Evolutionary conservation across 257 asterid species (phyloP).

Genomic region (Haberlea rhodopensis): DNA sequence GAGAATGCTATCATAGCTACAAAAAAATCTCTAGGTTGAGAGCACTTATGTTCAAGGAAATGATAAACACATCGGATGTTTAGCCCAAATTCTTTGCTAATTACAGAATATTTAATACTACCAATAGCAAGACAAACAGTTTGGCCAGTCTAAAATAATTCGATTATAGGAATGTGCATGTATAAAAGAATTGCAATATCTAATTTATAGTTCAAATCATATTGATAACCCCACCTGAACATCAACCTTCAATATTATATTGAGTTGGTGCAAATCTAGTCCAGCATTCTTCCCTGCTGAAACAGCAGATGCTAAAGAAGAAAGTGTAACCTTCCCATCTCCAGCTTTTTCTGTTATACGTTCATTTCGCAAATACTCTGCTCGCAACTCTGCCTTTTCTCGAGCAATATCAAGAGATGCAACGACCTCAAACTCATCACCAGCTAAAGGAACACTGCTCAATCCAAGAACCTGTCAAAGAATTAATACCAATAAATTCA

Average conservation of each 20-base stretch:
- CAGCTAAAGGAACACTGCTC: slow-evolving; percentile 89
- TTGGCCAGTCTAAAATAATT: neutral
- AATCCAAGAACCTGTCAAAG: slow-evolving; percentile 79
- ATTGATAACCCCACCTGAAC: slow-evolving; percentile 63
- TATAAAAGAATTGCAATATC: neutral
- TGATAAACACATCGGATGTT: neutral
- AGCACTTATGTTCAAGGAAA: neutral
- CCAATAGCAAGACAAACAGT: neutral
- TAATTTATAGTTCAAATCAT: neutral
- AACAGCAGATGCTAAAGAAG: slow-evolving; percentile 91
- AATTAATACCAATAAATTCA: slow-evolving; percentile 22
- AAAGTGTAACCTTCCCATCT: slow-evolving; percentile 90
- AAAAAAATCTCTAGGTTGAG: neutral
- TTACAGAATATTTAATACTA: neutral
- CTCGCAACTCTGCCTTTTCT: slow-evolving; percentile 69
- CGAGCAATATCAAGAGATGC: slow-evolving; percentile 85
- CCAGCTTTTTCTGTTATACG: slow-evolving; percentile 89
- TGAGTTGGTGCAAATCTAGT: slow-evolving; percentile 87
- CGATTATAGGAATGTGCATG: neutral
- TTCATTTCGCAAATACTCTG: slow-evolving; percentile 64
- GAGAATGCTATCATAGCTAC: neutral
- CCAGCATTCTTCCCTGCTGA: slow-evolving; percentile 77
- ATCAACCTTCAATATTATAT: slow-evolving; percentile 89
- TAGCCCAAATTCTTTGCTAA: neutral
- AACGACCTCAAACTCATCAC: slow-evolving; percentile 95